Base-by-base conservation (phyloP, 148 eudicot species). In the Simmondsia chinensis region DNA sequence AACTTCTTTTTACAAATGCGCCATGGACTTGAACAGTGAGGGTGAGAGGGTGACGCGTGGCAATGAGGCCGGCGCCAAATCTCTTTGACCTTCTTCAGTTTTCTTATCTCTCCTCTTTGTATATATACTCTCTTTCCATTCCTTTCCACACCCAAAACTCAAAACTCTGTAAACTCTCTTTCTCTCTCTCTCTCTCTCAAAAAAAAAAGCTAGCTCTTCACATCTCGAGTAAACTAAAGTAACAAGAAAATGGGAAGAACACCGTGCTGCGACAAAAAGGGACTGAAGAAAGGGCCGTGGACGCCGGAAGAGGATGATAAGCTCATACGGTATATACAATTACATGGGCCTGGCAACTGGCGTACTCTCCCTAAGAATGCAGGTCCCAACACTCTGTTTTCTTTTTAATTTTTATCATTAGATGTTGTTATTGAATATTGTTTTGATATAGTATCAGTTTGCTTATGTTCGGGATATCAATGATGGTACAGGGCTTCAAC, bases 291-390 rank as follows among this genome's bases (percentile, higher is more conserved):
- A 30, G 70, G 74, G n/a, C 74, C 74, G 6, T 68, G 73, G 73
- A 68, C 68, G 1, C 55, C 60, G 1, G 66, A 64, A 13, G 75
- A 70, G 49, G 75, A 70, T 35, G 25, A n/a, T 6, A 70, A 70
- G 57, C 75, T 70, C 50, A 54, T 33, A 29, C 48, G 50, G 4
- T 50, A 64, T 24, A 59, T 70, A 38, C 65, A 59, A n/a, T 14
- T 52, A 11, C 58, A 70, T 50, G 75, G 75, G 22, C 60, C 69
- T 3, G 70, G 66, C 42, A 70, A 64, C 20, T 70, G 75, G 75
- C 49, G 70, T 35, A 54, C 37, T 18, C 70, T 70, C 18, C 75
- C 75, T 1, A 64, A 59, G 33, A 70, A 70, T 39, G 66, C 75
- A 28, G 75, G 75, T 70, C 48, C 7, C 4, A 39, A 11, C 17